Percentiles rank a stretch among this genome's conserved stretches.
phyloP scores from a whole-genome alignment of 2,329 filamentous ascomycete genomes.

The Metarhizium anisopliae region DNA sequence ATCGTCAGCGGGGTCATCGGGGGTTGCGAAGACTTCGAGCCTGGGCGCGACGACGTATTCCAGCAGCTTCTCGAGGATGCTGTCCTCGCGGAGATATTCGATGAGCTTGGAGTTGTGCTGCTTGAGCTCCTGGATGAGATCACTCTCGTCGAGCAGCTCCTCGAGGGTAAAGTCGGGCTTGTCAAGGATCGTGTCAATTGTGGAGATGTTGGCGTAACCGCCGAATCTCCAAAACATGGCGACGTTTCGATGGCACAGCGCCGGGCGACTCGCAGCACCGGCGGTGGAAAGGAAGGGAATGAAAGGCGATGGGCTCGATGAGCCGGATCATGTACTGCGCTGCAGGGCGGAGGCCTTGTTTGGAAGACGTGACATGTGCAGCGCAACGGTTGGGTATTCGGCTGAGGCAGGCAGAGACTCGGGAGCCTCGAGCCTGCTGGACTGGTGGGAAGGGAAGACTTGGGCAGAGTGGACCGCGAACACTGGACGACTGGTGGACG shows the following conservation, averaged over 20 bases:
- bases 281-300: slow-evolving; percentile 15
- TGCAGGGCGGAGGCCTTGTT: slow-evolving; percentile 3
- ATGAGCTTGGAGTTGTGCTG: slow-evolving; percentile 97
- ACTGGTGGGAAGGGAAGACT: not conserved
- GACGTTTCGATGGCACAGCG: slow-evolving; percentile 29
- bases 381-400: slow-evolving; percentile 4
- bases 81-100: slow-evolving; percentile 85
- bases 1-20: slow-evolving; percentile 41
- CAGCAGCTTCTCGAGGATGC: slow-evolving; percentile 74
- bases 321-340: slow-evolving; percentile 11
- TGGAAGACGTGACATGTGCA: not conserved
- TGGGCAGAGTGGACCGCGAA: too few species aligned
- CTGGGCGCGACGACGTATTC: slow-evolving; percentile 84
- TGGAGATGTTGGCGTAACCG: slow-evolving; percentile 94
- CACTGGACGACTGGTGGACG: too few species aligned
- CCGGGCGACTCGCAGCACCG: slow-evolving; percentile 22
- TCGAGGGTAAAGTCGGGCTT: slow-evolving; percentile 93
- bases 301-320: slow-evolving; percentile 5
- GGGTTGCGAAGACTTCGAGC: slow-evolving; percentile 45
- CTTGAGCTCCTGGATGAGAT: slow-evolving; percentile 95
- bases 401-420: slow-evolving; percentile 1
- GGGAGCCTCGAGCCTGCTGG: not conserved
- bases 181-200: slow-evolving; percentile 93
- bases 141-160: slow-evolving; percentile 90
- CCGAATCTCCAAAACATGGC: slow-evolving; percentile 99